Percentiles rank a stretch among this genome's conserved stretches.
phyloP scores from a whole-genome alignment of 306 rosid genomes.

The Sesbania bispinosa region DNA sequence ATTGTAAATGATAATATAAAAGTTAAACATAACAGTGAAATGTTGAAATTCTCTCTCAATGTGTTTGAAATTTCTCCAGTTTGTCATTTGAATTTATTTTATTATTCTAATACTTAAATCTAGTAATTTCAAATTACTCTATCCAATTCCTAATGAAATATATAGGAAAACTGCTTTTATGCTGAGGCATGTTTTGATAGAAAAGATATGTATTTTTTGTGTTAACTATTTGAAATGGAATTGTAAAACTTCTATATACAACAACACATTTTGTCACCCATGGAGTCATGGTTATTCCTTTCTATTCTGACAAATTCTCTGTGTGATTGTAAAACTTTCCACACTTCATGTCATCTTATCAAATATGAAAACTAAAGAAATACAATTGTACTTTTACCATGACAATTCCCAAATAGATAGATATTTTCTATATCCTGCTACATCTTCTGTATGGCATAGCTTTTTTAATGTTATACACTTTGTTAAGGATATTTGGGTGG shows the following conservation, averaged over 20 bases:
- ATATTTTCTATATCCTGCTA: background rate
- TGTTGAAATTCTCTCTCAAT: too few species aligned
- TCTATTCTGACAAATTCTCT: background rate
- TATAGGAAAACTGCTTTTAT: too few species aligned
- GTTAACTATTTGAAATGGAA: background rate
- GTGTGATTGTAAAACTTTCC: background rate
- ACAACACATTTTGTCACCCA: background rate
- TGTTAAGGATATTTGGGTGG: background rate
- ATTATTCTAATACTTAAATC: too few species aligned
- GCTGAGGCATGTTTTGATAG: constrained; percentile 13
- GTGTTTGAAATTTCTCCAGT: too few species aligned
- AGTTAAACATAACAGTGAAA: too few species aligned
- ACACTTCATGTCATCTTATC: background rate
- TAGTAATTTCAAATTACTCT: too few species aligned
- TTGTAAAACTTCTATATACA: background rate
- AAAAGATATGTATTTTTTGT: background rate
- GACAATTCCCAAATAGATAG: background rate
- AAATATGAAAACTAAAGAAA: background rate
- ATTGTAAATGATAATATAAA: too few species aligned
- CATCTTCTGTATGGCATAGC: background rate
- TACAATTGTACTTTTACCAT: background rate
- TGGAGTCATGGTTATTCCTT: background rate
- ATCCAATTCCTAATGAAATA: too few species aligned
- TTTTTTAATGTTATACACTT: background rate
- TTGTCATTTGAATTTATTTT: too few species aligned